phyloP scores from a whole-genome alignment of 352 stramenopile genomes.

The Globisporangium nagaii region DNA sequence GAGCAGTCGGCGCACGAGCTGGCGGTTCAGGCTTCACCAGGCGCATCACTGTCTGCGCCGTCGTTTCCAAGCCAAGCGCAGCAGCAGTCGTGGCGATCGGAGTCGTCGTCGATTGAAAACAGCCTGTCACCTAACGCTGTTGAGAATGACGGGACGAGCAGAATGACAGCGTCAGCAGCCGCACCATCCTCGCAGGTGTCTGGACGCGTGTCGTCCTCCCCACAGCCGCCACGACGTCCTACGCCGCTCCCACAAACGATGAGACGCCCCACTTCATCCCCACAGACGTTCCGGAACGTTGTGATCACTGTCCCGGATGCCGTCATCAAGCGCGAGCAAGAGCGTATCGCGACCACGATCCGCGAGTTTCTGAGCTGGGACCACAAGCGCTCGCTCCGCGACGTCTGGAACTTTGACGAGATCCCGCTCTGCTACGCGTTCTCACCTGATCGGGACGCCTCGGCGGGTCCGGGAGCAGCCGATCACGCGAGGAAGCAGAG shows the following conservation, averaged over 20 bases:
- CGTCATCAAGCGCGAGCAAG: conserved; percentile 13
- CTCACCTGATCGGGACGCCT: neutral
- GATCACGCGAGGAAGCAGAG: neutral
- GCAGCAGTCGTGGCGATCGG: neutral
- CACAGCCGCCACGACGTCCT: neutral
- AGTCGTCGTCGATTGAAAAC: neutral
- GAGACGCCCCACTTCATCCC: neutral
- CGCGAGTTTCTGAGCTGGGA: conserved; percentile 11
- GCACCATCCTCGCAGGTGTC: neutral
- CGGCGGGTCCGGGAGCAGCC: too few relatives aligned
- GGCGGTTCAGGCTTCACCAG: too few relatives aligned
- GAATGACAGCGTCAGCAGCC: neutral
- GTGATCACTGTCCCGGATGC: neutral
- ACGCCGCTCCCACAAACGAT: neutral
- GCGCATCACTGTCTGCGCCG: neutral
- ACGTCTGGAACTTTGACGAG: conserved; percentile 18
- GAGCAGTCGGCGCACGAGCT: neutral
- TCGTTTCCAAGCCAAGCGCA: neutral
- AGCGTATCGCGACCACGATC: conserved; percentile 1
- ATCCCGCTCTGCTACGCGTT: conserved; percentile 10
- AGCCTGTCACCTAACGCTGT: neutral
- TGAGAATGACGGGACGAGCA: too few relatives aligned
- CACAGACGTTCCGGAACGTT: neutral
- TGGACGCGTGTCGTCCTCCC: neutral
- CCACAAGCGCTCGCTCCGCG: conserved; percentile 8